Percentiles rank a stretch among this genome's conserved stretches.
Conservation (phyloP, 352 stramenopile species). For the Globisporangium apiculatum region DNA sequence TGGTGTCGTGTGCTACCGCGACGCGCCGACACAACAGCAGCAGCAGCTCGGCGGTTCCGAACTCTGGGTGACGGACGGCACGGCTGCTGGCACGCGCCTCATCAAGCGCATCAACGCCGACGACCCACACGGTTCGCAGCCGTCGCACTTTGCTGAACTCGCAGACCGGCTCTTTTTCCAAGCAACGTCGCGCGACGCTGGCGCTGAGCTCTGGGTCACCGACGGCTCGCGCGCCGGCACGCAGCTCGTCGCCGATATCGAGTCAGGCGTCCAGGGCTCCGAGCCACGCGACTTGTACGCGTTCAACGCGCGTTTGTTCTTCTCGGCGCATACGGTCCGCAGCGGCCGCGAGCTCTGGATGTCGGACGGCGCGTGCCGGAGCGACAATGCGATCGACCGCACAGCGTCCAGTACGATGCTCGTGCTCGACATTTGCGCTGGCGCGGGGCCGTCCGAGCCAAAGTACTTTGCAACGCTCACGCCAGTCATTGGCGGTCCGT, state of each 20-base stretch:
- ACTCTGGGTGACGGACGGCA: slow-evolving; percentile 85
- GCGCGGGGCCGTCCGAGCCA: slow-evolving; percentile 40
- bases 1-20: slow-evolving; percentile 67
- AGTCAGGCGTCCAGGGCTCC: slow-evolving; percentile 30
- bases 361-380: slow-evolving; percentile 31
- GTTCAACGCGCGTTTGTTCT: slow-evolving; percentile 33
- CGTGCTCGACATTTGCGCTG: slow-evolving; percentile 53
- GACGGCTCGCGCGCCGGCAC: slow-evolving; percentile 56
- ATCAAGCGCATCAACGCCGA: slow-evolving; percentile 38
- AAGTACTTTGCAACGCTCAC: slow-evolving; percentile 31
- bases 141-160: slow-evolving; percentile 33
- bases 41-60: slow-evolving; percentile 28
- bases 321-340: slow-evolving; percentile 33
- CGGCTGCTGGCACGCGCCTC: slow-evolving; percentile 42
- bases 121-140: slow-evolving; percentile 17
- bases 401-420: slow-evolving; percentile 26
- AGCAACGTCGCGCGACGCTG: slow-evolving; percentile 36
- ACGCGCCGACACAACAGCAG: not conserved
- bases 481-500: not conserved
- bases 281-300: slow-evolving; percentile 31
- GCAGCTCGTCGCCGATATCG: slow-evolving; percentile 46
- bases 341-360: slow-evolving; percentile 56
- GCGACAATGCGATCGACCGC: slow-evolving; percentile 23
- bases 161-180: slow-evolving; percentile 58
- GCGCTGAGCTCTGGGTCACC: slow-evolving; percentile 68